A percentile compares a stretch with the other conserved stretches of the same genome.
Conservation (phyloP, 306 rosid genomes). For the Fagus sylvatica region DNA sequence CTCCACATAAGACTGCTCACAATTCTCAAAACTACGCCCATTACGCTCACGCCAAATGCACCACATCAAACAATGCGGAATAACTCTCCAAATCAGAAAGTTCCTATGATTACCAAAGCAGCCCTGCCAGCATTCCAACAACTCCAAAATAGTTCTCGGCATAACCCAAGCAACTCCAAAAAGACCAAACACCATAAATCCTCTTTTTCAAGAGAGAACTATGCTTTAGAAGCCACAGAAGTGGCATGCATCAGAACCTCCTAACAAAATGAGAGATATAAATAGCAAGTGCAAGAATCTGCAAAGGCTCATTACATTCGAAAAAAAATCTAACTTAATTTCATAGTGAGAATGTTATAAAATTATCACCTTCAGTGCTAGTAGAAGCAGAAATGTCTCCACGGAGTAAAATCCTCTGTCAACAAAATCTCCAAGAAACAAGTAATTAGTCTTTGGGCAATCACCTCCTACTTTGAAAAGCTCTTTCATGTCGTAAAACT, state of each 20-base stretch:
- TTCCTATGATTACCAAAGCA: too few relatives aligned
- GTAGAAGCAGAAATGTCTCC: slow-evolving; percentile 90
- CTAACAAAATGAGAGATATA: slow-evolving; percentile 5
- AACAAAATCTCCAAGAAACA: slow-evolving; percentile 98
- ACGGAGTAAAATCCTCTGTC: slow-evolving; percentile 96
- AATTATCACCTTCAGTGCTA: slow-evolving; percentile 86
- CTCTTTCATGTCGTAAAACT: slow-evolving; percentile 98
- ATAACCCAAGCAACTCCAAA: too few relatives aligned
- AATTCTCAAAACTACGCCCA: too few relatives aligned
- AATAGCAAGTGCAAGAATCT: background rate
- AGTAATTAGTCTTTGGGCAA: slow-evolving; percentile 93
- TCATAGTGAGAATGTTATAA: background rate
- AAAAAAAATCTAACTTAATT: slow-evolving; percentile 1
- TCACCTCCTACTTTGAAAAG: slow-evolving; percentile 99
- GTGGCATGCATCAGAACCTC: slow-evolving; percentile 11
- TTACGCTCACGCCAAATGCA: too few relatives aligned
- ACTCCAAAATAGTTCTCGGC: too few relatives aligned
- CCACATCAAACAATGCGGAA: too few relatives aligned
- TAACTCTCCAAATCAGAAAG: too few relatives aligned
- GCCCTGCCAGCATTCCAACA: too few relatives aligned
- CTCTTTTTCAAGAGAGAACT: background rate
- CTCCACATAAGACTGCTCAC: too few relatives aligned
- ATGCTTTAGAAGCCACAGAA: background rate
- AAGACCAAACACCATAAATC: too few relatives aligned
- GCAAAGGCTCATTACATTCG: slow-evolving; percentile 6